Evolutionary conservation across 768 basidiomycete species (phyloP), one percentile per base, ranked within the genome.

Genomic region (Suillus fuscotomentosus): DNA sequence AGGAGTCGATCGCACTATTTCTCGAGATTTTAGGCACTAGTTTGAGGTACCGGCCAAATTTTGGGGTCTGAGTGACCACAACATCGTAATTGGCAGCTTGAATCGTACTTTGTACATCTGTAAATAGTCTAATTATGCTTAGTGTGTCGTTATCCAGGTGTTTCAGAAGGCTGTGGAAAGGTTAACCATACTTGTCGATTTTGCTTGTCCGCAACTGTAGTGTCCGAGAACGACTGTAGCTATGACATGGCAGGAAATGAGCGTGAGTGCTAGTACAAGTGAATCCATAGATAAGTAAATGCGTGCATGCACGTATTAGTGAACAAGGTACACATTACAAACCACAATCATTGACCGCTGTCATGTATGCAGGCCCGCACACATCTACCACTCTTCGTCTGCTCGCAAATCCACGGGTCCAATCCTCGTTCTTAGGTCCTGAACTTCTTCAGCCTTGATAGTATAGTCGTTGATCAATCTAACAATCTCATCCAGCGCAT

Each of bases 381-480:
- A 36, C 50, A 4, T 27, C 50, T 51, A 51, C 27, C 27, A 51
- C 50, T 31, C 50, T 51, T 63, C 63, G 20, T 63, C 63, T 6
- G 10, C 51, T 39, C 60, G 56, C 38, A 60, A 48, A 31, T 41
- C 59, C 7, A 38, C 41, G 22, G 24, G 27, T 24, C 45, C 20
- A 38, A 64, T 62, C 39, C 34, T 45, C 48, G 50, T 22, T 27
- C 63, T 65, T 60, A 65, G n/a, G 38, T 15, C 13, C 20, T 36
- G 31, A 15, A 65, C 34, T 10, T 54, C 50, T 6, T 65, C 60
- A 38, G 63, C 42, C 39, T 65, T 61, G 50, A 65, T 65, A 14
- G 48, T 54, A 31, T 60, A 27, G 11, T 10, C 41, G 7, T 65
- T 43, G 7, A 65, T 65, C 47, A 65, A 53, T 31, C 41, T 34